Conservation (phyloP, 2,329 filamentous ascomycete species). For the Phialophora macrospora region DNA sequence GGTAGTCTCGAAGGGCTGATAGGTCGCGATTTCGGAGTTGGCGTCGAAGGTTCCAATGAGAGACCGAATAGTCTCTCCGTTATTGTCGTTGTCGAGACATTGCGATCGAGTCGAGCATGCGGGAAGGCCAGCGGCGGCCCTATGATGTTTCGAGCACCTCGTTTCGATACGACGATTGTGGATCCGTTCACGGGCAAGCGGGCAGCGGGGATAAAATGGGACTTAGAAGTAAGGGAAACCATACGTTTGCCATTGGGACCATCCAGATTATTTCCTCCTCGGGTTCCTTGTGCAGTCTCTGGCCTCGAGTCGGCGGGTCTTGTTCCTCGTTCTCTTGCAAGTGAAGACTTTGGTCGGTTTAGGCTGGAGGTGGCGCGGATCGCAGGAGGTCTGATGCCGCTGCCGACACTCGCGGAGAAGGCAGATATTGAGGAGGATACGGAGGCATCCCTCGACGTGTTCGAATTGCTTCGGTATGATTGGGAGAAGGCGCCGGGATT, state of each 20-base stretch:
- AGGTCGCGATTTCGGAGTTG: slow-evolving; percentile 21
- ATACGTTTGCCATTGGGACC: slow-evolving; percentile 60
- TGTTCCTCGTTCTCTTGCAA: slow-evolving; percentile 57
- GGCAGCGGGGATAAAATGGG: slow-evolving; percentile 35
- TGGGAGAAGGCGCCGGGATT: slow-evolving; percentile 45
- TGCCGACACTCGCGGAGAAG: slow-evolving; percentile 64
- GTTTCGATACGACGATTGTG: slow-evolving; percentile 27
- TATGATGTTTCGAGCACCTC: slow-evolving; percentile 25
- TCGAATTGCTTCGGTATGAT: slow-evolving; percentile 49
- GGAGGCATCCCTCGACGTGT: slow-evolving; percentile 51
- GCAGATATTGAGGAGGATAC: slow-evolving; percentile 54
- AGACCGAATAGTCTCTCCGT: slow-evolving; percentile 40
- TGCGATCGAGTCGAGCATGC: slow-evolving; percentile 5
- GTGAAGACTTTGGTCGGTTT: slow-evolving; percentile 58
- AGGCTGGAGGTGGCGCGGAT: slow-evolving; percentile 44
- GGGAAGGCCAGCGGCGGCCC: not conserved
- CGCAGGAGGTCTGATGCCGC: slow-evolving; percentile 55
- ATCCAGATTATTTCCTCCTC: slow-evolving; percentile 43
- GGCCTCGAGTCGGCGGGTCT: slow-evolving; percentile 50
- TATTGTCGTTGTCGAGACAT: slow-evolving; percentile 27
- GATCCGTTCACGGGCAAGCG: slow-evolving; percentile 27
- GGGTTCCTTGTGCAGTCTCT: slow-evolving; percentile 50
- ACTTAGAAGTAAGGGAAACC: slow-evolving; percentile 46
- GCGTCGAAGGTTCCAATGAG: slow-evolving; percentile 32
- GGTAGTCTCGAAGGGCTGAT: slow-evolving; percentile 36